Conservation (phyloP, 2,329 filamentous ascomycete species). For the Cercospora sp. region DNA sequence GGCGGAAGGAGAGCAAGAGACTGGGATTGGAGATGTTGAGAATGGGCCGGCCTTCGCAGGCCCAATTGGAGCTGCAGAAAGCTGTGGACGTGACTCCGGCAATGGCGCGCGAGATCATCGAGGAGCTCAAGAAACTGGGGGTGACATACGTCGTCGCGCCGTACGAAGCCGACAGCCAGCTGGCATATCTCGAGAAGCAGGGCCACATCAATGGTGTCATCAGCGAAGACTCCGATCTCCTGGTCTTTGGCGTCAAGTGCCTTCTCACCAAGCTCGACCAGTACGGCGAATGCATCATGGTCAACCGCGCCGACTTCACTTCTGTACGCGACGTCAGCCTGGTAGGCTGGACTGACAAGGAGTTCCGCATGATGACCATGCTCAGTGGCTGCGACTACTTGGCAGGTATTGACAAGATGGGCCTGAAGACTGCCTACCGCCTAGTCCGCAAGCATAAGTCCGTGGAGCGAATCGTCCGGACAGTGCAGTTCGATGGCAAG, state of each 20-base stretch:
- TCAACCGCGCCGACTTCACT: slow-evolving; percentile 85
- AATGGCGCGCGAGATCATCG: slow-evolving; percentile 90
- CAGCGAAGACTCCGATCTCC: slow-evolving; percentile 92
- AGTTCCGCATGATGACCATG: slow-evolving; percentile 95
- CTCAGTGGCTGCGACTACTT: slow-evolving; percentile 96
- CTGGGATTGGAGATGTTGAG: slow-evolving; percentile 76
- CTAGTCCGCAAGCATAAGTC: slow-evolving; percentile 88
- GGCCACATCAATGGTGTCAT: slow-evolving; percentile 84
- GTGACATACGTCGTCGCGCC: slow-evolving; percentile 91
- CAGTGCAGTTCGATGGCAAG: slow-evolving; percentile 87
- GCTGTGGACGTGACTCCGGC: slow-evolving; percentile 92
- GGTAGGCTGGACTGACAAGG: slow-evolving; percentile 85
- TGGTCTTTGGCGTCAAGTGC: slow-evolving; percentile 91
- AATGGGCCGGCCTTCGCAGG: slow-evolving; percentile 77
- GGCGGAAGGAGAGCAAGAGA: slow-evolving; percentile 74
- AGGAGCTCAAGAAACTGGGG: slow-evolving; percentile 78
- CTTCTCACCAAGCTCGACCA: slow-evolving; percentile 92
- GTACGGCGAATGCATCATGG: slow-evolving; percentile 88
- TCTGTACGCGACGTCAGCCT: slow-evolving; percentile 84
- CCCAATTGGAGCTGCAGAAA: slow-evolving; percentile 86
- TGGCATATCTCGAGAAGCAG: slow-evolving; percentile 87
- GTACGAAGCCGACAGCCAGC: slow-evolving; percentile 95
- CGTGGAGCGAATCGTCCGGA: slow-evolving; percentile 76
- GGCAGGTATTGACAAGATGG: slow-evolving; percentile 79
- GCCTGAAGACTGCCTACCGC: slow-evolving; percentile 89